Percentiles rank a stretch among this genome's conserved stretches.
Conservation (phyloP, 257 asterid genomes). For the Nicotiana knightiana region DNA sequence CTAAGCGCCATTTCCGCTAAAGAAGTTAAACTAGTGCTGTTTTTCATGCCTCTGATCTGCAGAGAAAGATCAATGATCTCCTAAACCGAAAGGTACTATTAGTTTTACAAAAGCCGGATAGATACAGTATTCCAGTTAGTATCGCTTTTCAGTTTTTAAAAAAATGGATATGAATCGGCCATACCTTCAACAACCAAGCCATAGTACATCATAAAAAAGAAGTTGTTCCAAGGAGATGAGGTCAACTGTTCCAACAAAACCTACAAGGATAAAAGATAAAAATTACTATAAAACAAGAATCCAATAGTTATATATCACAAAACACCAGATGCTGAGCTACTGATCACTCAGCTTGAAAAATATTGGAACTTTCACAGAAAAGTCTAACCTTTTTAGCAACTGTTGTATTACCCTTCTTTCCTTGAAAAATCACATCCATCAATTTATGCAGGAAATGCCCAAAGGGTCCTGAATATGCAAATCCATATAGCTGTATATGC, state of each 20-base stretch:
- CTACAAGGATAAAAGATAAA: constrained; percentile 4
- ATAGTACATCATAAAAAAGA: constrained; percentile 33
- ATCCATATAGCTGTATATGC: constrained; percentile 28
- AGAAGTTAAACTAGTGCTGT: too few relatives aligned
- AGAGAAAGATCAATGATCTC: too few relatives aligned
- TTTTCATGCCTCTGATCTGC: too few relatives aligned
- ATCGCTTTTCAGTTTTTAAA: neutral
- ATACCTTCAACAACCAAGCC: constrained; percentile 38
- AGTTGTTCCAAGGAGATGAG: constrained; percentile 36
- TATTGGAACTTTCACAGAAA: neutral
- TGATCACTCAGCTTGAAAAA: neutral
- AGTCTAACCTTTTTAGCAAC: constrained; percentile 28
- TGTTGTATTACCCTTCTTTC: constrained; percentile 26
- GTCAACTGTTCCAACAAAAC: constrained; percentile 33
- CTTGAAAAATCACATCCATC: constrained; percentile 30
- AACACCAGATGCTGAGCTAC: neutral
- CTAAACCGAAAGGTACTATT: too few relatives aligned
- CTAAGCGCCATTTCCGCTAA: too few relatives aligned
- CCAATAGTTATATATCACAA: neutral
- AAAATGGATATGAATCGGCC: neutral
- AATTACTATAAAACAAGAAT: neutral
- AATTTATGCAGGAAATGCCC: constrained; percentile 33
- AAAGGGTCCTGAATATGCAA: constrained; percentile 32
- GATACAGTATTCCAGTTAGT: neutral
- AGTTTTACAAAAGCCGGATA: neutral